A percentile compares a stretch with the other conserved stretches of the same genome.
Conservation (phyloP, 139 green algal species). For the Micromonas commoda region DNA sequence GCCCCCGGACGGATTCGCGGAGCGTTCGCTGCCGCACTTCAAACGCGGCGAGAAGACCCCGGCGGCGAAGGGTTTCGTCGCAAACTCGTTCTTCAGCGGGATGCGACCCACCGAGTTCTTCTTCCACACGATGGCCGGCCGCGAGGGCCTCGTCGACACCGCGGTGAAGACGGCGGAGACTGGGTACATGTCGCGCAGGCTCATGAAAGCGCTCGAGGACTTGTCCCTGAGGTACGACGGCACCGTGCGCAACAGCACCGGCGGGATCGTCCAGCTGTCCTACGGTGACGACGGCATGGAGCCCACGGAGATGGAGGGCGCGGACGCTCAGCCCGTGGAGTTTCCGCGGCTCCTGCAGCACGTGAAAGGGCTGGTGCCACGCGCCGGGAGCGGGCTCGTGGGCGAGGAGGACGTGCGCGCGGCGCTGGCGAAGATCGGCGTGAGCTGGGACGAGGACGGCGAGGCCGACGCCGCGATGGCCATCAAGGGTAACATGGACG, state of each 20-base stretch:
- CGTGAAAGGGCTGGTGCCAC: not conserved
- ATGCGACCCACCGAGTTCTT: constrained; percentile 96
- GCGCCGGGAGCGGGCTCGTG: not conserved
- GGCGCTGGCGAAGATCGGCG: not conserved
- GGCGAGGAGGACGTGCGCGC: not conserved
- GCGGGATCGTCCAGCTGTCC: constrained; percentile 81
- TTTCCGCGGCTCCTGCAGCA: constrained; percentile 21
- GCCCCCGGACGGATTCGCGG: constrained; percentile 83
- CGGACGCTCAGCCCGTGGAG: constrained; percentile 61
- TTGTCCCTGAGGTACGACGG: constrained; percentile 86
- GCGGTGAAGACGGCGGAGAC: constrained; percentile 98
- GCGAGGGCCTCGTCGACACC: constrained; percentile 89
- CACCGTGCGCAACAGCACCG: constrained; percentile 82
- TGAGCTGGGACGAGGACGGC: not conserved
- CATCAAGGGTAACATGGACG: not conserved
- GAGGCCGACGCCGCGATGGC: not conserved
- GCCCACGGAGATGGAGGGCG: constrained; percentile 83
- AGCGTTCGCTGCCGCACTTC: constrained; percentile 89
- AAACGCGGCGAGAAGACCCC: constrained; percentile 20
- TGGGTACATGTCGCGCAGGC: constrained; percentile 92
- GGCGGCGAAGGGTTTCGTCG: constrained; percentile 90
- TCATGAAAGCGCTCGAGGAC: constrained; percentile 98
- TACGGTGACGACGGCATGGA: constrained; percentile 96
- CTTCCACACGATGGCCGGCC: constrained; percentile 96
- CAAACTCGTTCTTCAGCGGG: constrained; percentile 89